Base-by-base conservation (phyloP, 345 rosid species). In the Gossypium sturtianum region DNA sequence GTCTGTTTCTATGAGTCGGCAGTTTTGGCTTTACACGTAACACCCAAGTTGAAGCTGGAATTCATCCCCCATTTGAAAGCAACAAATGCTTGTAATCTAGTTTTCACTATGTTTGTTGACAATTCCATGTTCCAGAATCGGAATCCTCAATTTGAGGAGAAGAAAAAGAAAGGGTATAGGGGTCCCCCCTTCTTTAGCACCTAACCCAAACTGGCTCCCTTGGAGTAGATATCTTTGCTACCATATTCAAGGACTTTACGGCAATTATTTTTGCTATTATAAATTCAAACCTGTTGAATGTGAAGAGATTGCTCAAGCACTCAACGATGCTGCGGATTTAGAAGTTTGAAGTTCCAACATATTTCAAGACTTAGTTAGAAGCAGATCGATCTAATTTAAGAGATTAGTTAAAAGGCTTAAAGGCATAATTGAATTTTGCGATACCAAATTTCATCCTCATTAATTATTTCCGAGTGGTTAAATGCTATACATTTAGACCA, bases 91-190 rank as follows among this genome's bases (percentile, higher is more conserved):
- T 0, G 38, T 59, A 23, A 59, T 12, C 34, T 23, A 59, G 1
- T 20, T 1, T 2, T 3, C 23, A 45, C 51, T 47, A 47, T 47
- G 12, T 47, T 47, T 12, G 58, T 49, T 69, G 2, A 69, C 7
- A 23, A 68, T 7, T 23, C 43, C 12, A 13, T 7, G 54, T 7
- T 19, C 17, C 44, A 19, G 38, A 10, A 69, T 19, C 4, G 47
- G 47, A 64, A 72, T 64, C 73, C 72, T n/a, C 4, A 45, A 54
- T 47, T 53, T 29, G 41, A 29, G 78, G 66, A 63, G 12, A 47
- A 27, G 48, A 15, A 16, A 49, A 29, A 48, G n/a, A 12, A 47
- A 59, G 44, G 45, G 51, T 44, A 34, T 6, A 34, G 41, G 73
- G 62, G 3, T 10, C 48, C 15, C 67, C 59, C 9, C 11, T 68